A percentile compares a stretch with the other conserved stretches of the same genome.
These are phyloP conservation scores for Carex scoparia DNA, from an alignment of 176 grass and related monocot genomes.

Conservation along the genomic window DNA sequence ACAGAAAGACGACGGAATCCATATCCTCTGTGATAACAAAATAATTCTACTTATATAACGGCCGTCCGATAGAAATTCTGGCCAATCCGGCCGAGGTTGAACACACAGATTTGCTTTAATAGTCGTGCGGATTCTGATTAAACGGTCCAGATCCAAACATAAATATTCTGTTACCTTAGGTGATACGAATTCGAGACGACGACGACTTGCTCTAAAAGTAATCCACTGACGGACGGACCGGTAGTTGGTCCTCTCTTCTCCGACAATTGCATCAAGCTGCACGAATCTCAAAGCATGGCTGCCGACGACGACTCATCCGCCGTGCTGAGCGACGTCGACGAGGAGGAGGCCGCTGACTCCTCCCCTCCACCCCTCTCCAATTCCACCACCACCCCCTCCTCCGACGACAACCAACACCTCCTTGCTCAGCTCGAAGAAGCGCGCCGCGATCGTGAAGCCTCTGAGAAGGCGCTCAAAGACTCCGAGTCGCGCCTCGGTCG, in stretches of 20 bases:
- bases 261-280: neutral
- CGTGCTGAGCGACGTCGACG: constrained; percentile 86
- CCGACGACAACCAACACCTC: constrained; percentile 48
- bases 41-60: too few relatives aligned
- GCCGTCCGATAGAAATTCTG: too few relatives aligned
- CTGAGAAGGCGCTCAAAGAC: constrained; percentile 38
- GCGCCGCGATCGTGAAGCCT: constrained; percentile 45
- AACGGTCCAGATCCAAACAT: too few relatives aligned
- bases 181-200: too few relatives aligned
- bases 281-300: constrained; percentile 42
- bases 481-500: constrained; percentile 40
- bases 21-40: too few relatives aligned
- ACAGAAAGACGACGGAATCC: too few relatives aligned
- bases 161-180: too few relatives aligned
- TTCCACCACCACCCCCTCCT: neutral
- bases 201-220: neutral
- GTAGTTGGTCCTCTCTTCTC: neutral
- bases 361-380: constrained; percentile 11
- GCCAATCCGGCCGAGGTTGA: too few relatives aligned
- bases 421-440: constrained; percentile 66
- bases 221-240: neutral
- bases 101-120: too few relatives aligned
- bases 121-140: too few relatives aligned
- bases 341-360: constrained; percentile 34
- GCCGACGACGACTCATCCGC: constrained; percentile 60